phyloP scores from a whole-genome alignment of 768 basidiomycete genomes.

The Russula emetica region DNA sequence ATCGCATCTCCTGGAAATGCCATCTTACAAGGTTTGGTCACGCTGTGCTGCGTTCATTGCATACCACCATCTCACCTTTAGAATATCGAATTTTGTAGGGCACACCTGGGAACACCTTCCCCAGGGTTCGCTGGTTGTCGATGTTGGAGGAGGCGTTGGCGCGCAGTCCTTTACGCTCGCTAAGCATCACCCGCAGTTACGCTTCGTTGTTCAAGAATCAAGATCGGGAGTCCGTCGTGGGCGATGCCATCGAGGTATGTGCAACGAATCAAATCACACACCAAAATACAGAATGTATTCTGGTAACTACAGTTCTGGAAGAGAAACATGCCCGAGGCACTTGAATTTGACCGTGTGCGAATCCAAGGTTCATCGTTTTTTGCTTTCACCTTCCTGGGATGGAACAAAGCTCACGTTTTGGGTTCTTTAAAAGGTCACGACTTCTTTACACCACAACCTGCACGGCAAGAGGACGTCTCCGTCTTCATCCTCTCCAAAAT shows the following conservation, averaged over 20 bases:
- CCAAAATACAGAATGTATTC: background rate
- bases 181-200: background rate
- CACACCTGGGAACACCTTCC: slow-evolving; percentile 10
- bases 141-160: slow-evolving; percentile 17
- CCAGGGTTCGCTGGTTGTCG: slow-evolving; percentile 16
- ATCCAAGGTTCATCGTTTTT: too few species aligned
- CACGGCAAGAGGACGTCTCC: too few species aligned
- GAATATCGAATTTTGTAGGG: background rate
- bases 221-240: slow-evolving; percentile 6
- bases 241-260: slow-evolving; percentile 11
- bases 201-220: slow-evolving; percentile 20
- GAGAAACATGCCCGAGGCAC: background rate
- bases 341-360: too few species aligned
- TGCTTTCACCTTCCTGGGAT: too few species aligned
- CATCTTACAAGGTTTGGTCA: slow-evolving; percentile 9
- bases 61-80: background rate
- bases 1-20: background rate
- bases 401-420: too few species aligned
- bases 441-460: too few species aligned
- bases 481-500: too few species aligned
- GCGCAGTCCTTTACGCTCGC: slow-evolving; percentile 17
- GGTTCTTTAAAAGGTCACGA: too few species aligned
- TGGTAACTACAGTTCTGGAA: slow-evolving; percentile 9
- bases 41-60: too few species aligned
- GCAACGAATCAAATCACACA: background rate